A percentile compares a stretch with the other conserved stretches of the same genome.
Evolutionary conservation across 208 protist species (phyloP).

Genomic region (Acanthamoeba castellanii): DNA sequence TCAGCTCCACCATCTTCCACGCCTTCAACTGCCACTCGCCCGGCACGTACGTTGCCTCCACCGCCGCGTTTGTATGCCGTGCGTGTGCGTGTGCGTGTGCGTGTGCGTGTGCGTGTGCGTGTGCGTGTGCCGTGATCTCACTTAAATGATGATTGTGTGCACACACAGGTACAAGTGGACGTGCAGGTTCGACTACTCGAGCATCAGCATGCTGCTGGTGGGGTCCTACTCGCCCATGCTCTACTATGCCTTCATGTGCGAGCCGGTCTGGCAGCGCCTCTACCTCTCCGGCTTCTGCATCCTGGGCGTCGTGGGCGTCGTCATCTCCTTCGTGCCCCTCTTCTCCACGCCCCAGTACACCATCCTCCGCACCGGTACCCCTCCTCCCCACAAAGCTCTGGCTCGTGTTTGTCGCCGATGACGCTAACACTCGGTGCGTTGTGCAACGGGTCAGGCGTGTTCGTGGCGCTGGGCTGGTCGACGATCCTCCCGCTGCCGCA

Average conservation of each 20-base stretch:
- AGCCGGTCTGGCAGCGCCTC: neutral
- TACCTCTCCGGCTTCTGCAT: conserved; percentile 9
- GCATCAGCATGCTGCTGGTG: conserved; percentile 60
- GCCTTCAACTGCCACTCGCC: conserved; percentile 46
- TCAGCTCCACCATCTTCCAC: conserved; percentile 61
- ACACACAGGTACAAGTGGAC: conserved; percentile 27
- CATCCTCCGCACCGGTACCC: neutral
- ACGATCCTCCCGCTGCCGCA: conserved; percentile 22
- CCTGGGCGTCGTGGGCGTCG: neutral
- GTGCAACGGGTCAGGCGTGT: neutral
- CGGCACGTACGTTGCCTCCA: neutral
- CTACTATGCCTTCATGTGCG: conserved; percentile 63
- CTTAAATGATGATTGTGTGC: neutral
- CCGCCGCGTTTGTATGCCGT: neutral
- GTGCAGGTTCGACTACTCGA: conserved; percentile 48
- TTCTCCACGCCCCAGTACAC: conserved; percentile 53
- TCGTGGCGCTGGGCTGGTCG: conserved; percentile 34
- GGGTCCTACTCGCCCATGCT: conserved; percentile 54
- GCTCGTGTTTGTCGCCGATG: neutral
- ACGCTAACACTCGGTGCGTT: neutral
- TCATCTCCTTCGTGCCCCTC: conserved; percentile 57
- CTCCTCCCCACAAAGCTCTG: neutral
- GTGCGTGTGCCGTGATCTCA: neutral
- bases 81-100: neutral
- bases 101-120: neutral